Evolutionary conservation across 2,329 filamentous ascomycete species (phyloP).

Genomic region (Dissoconium aciculare): DNA sequence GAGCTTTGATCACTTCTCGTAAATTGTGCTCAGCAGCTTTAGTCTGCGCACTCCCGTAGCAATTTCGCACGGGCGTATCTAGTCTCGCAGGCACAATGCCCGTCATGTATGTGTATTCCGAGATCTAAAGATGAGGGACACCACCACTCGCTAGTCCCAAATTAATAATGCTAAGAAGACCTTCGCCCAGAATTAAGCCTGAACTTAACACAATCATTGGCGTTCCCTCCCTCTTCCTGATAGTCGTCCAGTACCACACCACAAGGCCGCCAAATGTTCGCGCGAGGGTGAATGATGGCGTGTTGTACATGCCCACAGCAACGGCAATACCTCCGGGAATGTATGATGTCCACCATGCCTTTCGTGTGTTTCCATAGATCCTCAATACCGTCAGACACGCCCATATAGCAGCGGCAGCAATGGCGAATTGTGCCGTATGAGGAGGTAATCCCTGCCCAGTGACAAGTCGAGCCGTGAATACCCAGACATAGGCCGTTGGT

Average conservation of each 20-base stretch:
- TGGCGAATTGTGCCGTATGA: conserved; percentile 68
- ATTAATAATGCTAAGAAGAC: conserved; percentile 82
- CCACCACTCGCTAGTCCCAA: conserved; percentile 60
- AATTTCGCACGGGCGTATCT: too few species aligned
- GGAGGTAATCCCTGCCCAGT: conserved; percentile 76
- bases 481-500: conserved; percentile 91
- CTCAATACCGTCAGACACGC: conserved; percentile 54
- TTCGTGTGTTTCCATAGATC: conserved; percentile 35
- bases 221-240: conserved; percentile 45
- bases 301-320: conserved; percentile 96
- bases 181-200: conserved; percentile 84
- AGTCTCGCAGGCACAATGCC: too few species aligned
- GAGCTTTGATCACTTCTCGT: too few species aligned
- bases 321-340: conserved; percentile 91
- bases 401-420: conserved; percentile 61
- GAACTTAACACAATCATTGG: conserved; percentile 77
- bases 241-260: conserved; percentile 61
- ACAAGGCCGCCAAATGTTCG: conserved; percentile 64
- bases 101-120: too few species aligned
- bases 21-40: too few species aligned
- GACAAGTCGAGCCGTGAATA: conserved; percentile 86
- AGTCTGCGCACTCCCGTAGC: too few species aligned
- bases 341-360: conserved; percentile 51
- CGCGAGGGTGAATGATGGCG: conserved; percentile 86
- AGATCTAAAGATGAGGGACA: conserved; percentile 52